Conservation (phyloP, 2,329 filamentous ascomycete genomes). For the Curvularia verruculosa region DNA sequence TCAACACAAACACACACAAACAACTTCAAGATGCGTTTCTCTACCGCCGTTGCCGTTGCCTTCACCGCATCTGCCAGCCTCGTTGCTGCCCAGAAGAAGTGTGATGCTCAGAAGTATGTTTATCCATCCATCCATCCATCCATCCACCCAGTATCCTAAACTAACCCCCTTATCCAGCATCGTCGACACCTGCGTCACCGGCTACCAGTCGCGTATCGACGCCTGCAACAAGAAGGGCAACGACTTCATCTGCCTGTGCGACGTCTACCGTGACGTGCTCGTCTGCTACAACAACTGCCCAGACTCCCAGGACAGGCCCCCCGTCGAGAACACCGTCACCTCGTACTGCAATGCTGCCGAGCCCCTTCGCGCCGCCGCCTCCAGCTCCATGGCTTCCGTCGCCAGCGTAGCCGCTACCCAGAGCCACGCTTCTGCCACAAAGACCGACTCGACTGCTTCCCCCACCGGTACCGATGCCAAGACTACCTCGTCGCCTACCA, state of each 20-base stretch:
- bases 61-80: slow-evolving; percentile 45
- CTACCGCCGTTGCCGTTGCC: slow-evolving; percentile 34
- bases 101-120: slow-evolving; percentile 50
- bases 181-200: slow-evolving; percentile 56
- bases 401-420: slow-evolving; percentile 30
- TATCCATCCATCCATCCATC: not conserved
- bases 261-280: slow-evolving; percentile 59
- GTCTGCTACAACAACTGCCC: slow-evolving; percentile 71
- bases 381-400: slow-evolving; percentile 22
- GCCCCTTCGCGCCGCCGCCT: slow-evolving; percentile 37
- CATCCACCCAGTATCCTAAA: not conserved
- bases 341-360: slow-evolving; percentile 52
- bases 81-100: slow-evolving; percentile 49
- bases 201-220: slow-evolving; percentile 51
- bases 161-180: slow-evolving; percentile 48
- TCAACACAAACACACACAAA: no score
- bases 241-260: slow-evolving; percentile 65
- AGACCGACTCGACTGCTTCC: not conserved
- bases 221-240: slow-evolving; percentile 50
- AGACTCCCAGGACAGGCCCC: slow-evolving; percentile 47
- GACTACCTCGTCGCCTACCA: slow-evolving; percentile 8
- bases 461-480: not conserved
- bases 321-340: slow-evolving; percentile 45
- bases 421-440: slow-evolving; percentile 11
- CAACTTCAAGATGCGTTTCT: slow-evolving; percentile 43